Base-by-base conservation (phyloP, 2,329 filamentous ascomycete species). In the Fusarium pseudoanthophilum region DNA sequence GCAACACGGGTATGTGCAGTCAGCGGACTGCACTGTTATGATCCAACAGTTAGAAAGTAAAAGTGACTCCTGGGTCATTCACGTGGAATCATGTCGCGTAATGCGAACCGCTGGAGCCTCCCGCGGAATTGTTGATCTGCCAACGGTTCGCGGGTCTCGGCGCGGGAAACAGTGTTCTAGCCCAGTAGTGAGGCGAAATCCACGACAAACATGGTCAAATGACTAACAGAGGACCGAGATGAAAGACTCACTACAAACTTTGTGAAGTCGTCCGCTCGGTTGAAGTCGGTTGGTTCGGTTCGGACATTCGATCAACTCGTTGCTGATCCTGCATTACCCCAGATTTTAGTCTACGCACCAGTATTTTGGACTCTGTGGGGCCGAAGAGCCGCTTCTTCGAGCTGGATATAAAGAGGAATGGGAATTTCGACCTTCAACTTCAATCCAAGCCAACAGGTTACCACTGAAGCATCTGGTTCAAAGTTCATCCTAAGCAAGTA, bases 341-440 rank as follows among this genome's bases (percentile, higher is more conserved):
- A 6, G 65, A 45, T 62, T 68, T 61, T 68, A 28, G 26, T 60
- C 24, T n/a, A 3, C 14, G 11, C 24, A 14, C 51, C 36, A 55
- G 13, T n/a, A 30, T n/a, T 42, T 20, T 28, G 26, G 20, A 40
- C 34, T 10, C 36, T 14, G 56, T 37, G 48, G 42, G 48, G 56
- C 39, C 34, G 21, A 28, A 7, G 21, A 53, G 24, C 11, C 20
- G 32, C 34, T n/a, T 24, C 30, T 21, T 43, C 11, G 20, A 36
- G 7, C 21, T 52, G 8, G 32, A 39, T 68, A 68, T 68, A 68
- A 68, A 68, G 55, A 63, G 42, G 56, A 67, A 51, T 34, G 6
- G 15, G 24, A 15, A n/a, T 26, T 26, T 37, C 39, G 21, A 46
- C 32, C 37, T 36, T 9, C 4, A 21, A 39, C 24, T 18, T 37